A percentile compares a stretch with the other conserved stretches of the same genome.
These are phyloP conservation scores for Nitzschia palea DNA, from an alignment of 108 stramenopile genomes.

Conservation along the genomic window DNA sequence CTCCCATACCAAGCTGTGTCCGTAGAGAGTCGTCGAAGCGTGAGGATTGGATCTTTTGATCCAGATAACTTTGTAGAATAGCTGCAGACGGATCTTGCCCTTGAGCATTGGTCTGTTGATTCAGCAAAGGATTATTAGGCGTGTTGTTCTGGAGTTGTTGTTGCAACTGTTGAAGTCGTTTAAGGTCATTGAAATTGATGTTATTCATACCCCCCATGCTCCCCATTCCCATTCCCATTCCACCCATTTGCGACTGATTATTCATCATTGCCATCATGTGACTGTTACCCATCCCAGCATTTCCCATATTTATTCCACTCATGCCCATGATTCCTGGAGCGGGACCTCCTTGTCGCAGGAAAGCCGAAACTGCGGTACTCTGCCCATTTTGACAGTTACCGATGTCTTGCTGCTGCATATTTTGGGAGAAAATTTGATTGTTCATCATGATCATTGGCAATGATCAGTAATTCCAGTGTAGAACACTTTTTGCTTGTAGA, in stretches of 20 bases:
- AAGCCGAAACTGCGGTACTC: neutral
- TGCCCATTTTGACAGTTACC: neutral
- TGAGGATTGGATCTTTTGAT: constrained; percentile 19
- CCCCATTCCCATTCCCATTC: constrained; percentile 14
- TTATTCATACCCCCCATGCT: constrained; percentile 15
- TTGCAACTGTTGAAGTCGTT: constrained; percentile 30
- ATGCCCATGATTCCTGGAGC: constrained; percentile 14
- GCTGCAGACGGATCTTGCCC: constrained; percentile 15
- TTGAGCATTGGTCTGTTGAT: neutral
- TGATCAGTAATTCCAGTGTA: too few species aligned
- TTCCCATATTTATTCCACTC: constrained; percentile 14
- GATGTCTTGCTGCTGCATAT: constrained; percentile 1
- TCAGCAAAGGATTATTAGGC: constrained; percentile 2
- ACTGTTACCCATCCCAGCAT: neutral
- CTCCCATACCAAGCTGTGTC: constrained; percentile 1
- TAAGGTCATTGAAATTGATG: constrained; percentile 17
- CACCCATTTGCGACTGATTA: constrained; percentile 17
- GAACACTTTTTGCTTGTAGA: too few species aligned
- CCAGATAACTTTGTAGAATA: constrained; percentile 13
- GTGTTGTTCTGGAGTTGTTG: constrained; percentile 24
- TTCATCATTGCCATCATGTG: constrained; percentile 11
- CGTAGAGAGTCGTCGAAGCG: constrained; percentile 16
- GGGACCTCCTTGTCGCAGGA: constrained; percentile 5
- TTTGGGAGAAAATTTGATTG: constrained; percentile 9
- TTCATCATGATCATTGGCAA: constrained; percentile 20